Base-by-base conservation (phyloP, 805 yeast species). In the Cephaloascus albidus region DNA sequence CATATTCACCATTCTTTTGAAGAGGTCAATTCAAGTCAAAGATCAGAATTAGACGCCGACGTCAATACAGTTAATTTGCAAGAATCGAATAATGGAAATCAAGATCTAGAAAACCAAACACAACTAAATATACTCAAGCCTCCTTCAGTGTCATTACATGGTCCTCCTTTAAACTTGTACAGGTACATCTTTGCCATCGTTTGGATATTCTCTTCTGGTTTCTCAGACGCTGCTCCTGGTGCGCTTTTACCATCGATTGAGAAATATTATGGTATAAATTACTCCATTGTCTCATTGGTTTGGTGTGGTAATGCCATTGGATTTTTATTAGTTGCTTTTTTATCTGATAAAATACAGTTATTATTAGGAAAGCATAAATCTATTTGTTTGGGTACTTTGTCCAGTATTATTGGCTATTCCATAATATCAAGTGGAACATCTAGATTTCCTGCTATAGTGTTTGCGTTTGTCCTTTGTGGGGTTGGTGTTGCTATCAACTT, bases 301-400 rank as follows among this genome's bases (percentile, higher is more conserved):
- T 57, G 61, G 61, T 45, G 55, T 41, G 40, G 52, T 6, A 52
- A 48, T 40, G 61, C 61, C 4, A 38, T 42, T 18, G 61, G 61
- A 15, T 55, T 54, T 40, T 50, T 57, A 17, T 27, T 49, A 15
- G 46, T 55, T 17, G 61, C 61, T 2, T 23, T 40, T 6, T 36
- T 56, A 5, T 44, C 61, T 3, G 54, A 53, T 42, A 53, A 52
- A 35, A 44, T 56, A 19, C 54, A 49, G 34, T 45, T 47, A 6
- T 45, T 50, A 47, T 44, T 56, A 18, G 54, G 56, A 1, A 47
- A 44, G 20, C 37, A 38, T 8, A 34, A 44, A 30, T 45, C 51
- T 33, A 23, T 48, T 36, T 18, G 44, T 36, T n/a, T 46, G 28
- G 53, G 53, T 18, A 42, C 49, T 31, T 8, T 38, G 4, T 33